Evolutionary conservation across 1,284 basidiomycete genomes (phyloP).

Genomic region (Meripilus lineatus): DNA sequence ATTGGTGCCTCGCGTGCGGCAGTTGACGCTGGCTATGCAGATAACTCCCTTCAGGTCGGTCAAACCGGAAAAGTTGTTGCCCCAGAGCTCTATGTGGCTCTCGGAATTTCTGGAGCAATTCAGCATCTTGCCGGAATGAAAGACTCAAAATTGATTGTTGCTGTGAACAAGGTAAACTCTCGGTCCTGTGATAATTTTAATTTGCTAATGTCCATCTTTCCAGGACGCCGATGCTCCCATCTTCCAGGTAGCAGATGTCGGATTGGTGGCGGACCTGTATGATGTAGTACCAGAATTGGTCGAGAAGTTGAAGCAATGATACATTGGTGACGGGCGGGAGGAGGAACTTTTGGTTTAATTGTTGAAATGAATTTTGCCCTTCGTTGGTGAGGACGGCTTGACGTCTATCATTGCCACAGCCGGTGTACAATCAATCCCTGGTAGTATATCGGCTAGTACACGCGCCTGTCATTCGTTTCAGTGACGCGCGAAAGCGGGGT

Average conservation of each 20-base stretch:
- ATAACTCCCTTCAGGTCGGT: conserved; percentile 97
- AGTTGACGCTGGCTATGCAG: conserved; percentile 97
- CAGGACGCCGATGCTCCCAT: conserved; percentile 98
- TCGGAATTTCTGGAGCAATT: conserved; percentile 98
- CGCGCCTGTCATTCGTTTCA: no score
- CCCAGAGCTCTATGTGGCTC: conserved; percentile 92
- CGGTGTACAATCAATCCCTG: no score
- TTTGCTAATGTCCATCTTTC: neutral
- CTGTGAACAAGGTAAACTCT: conserved; percentile 87
- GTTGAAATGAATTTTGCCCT: no score
- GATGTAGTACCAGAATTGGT: conserved; percentile 85
- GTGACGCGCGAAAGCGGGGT: conserved; percentile 38
- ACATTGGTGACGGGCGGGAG: no score
- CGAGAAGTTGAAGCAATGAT: conserved; percentile 70
- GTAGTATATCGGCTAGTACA: no score
- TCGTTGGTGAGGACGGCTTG: no score
- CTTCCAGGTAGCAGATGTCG: conserved; percentile 97
- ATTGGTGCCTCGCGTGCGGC: conserved; percentile 97
- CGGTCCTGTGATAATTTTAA: neutral
- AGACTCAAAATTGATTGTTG: conserved; percentile 97
- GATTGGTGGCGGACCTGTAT: conserved; percentile 90
- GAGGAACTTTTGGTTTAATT: no score
- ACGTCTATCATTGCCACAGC: no score
- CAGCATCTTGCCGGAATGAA: conserved; percentile 99
- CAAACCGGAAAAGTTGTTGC: conserved; percentile 98